Conservation (phyloP, 2,329 filamentous ascomycete genomes). For the Davidsoniella australis region DNA sequence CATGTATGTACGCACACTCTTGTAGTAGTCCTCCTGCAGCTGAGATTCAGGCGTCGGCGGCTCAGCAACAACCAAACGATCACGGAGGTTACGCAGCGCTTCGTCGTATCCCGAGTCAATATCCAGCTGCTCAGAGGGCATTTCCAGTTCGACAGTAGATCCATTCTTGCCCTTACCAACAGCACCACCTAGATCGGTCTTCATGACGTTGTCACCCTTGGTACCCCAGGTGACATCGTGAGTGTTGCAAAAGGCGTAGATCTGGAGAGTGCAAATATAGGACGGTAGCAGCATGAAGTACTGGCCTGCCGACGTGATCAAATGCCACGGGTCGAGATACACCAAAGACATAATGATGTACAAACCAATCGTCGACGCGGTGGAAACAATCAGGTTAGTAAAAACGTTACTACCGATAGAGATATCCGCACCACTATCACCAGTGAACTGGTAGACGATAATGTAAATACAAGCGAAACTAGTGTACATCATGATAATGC, state of each 20-base stretch:
- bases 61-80: constrained; percentile 66
- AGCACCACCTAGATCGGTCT: constrained; percentile 81
- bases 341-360: constrained; percentile 95
- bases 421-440: constrained; percentile 29
- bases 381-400: constrained; percentile 83
- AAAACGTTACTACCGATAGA: constrained; percentile 73
- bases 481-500: constrained; percentile 89
- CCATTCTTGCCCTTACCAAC: constrained; percentile 45
- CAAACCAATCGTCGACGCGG: constrained; percentile 74
- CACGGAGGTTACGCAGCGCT: constrained; percentile 85
- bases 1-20: constrained; percentile 93
- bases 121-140: constrained; percentile 94
- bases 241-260: constrained; percentile 99
- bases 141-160: constrained; percentile 80
- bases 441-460: constrained; percentile 60
- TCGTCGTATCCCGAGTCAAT: constrained; percentile 97
- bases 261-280: constrained; percentile 94
- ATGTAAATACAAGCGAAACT: constrained; percentile 81
- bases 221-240: constrained; percentile 99
- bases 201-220: constrained; percentile 91
- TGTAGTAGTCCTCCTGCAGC: constrained; percentile 96
- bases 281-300: constrained; percentile 85
- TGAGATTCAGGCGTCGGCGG: constrained; percentile 53
- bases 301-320: constrained; percentile 81
- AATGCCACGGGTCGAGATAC: constrained; percentile 97